phyloP scores from a whole-genome alignment of 169 alveolate genomes.

The Cryptosporidium ubiquitum region DNA sequence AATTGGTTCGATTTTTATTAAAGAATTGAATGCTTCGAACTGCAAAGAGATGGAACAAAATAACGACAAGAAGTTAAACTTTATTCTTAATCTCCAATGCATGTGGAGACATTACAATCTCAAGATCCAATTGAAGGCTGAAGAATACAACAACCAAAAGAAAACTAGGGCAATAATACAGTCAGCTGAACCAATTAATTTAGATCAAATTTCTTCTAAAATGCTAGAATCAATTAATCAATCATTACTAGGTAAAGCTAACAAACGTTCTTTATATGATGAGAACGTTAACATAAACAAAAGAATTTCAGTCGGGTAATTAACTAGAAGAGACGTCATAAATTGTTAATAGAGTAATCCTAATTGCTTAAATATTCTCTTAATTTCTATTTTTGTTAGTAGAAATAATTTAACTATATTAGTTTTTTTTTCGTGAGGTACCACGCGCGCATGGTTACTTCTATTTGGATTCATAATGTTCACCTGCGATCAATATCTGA shows the following conservation, averaged over 20 bases:
- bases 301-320: background rate
- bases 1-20: slow-evolving; percentile 33
- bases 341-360: background rate
- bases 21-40: slow-evolving; percentile 26
- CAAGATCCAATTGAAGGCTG: slow-evolving; percentile 31
- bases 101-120: slow-evolving; percentile 56
- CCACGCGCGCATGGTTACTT: background rate
- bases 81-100: slow-evolving; percentile 4
- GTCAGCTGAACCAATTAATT: slow-evolving; percentile 60
- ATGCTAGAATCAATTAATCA: slow-evolving; percentile 28
- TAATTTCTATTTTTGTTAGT: background rate
- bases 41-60: slow-evolving; percentile 44
- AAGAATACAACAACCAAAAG: slow-evolving; percentile 69
- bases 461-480: background rate
- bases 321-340: background rate
- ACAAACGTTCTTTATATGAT: background rate
- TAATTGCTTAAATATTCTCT: background rate
- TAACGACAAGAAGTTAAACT: slow-evolving; percentile 44
- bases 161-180: slow-evolving; percentile 50
- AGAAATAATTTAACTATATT: background rate
- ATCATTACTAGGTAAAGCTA: background rate
- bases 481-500: background rate
- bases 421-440: background rate
- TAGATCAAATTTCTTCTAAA: slow-evolving; percentile 7
- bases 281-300: background rate